Evolutionary conservation across 805 yeast genomes (phyloP), one percentile per base, ranked within the genome.

Genomic region (Henningerozyma blattae): DNA sequence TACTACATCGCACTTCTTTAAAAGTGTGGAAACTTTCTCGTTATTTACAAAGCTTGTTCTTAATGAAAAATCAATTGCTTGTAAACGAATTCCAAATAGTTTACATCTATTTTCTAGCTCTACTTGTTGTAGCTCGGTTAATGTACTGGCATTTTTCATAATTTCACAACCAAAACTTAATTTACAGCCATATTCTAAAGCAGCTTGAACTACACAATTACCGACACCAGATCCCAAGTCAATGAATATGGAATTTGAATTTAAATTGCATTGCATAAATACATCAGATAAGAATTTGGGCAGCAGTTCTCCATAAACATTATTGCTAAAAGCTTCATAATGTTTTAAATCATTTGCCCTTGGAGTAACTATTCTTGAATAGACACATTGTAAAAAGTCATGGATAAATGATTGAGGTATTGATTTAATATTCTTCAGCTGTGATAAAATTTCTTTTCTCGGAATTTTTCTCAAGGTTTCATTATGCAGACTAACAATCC

Each of bases 211-310:
- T 0, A 82, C 79, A 37, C 95, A 84, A 50, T 87, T 87, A 0
- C 95, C 96, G 13, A 87, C 95, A 12, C 96, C 96, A 0, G 94
- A 84, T 0, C 96, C 96, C 18, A 87, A 62, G 56, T 87, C 96
- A 40, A 87, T 74, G 47, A 85, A 86, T 14, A 64, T 69, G 29
- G 72, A 68, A 2, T 55, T 57, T 1, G 72, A 64, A 24, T 61
- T 54, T 33, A 86, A 58, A 1, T 65, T 67, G 32, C 85, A 77
- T 44, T 74, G 64, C 4, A 60, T 52, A 47, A 78, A 80, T 3
- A 82, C 77, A 43, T 67, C 72, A 27, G 85, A 68, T 28, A 82
- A 63, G 44, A 86, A 83, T 4, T 67, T 61, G 1, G 96, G 96
- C 52, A 87, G 63, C 37, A 87, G 60, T 56, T 87, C 96, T 8